A percentile compares a stretch with the other conserved stretches of the same genome.
Evolutionary conservation across 108 stramenopile species (phyloP).

Genomic region (Pseudonitzschia multiseries): DNA sequence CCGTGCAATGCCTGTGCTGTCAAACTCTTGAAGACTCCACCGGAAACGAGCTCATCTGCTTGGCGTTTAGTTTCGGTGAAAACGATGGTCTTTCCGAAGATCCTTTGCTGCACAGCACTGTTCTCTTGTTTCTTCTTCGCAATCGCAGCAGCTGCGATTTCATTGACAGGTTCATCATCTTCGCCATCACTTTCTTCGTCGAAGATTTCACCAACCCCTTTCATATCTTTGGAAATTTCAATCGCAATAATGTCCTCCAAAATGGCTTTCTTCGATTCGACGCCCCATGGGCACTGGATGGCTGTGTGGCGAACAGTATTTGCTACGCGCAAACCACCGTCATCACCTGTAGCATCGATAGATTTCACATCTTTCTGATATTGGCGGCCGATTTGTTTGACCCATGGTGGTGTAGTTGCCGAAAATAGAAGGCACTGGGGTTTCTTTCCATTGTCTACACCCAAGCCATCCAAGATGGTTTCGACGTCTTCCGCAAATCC

Average conservation of each 20-base stretch:
- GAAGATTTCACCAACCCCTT: slow-evolving; percentile 37
- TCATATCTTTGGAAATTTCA: slow-evolving; percentile 83
- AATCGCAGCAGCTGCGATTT: slow-evolving; percentile 86
- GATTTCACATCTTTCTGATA: slow-evolving; percentile 87
- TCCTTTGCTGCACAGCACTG: slow-evolving; percentile 86
- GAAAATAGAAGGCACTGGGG: slow-evolving; percentile 96
- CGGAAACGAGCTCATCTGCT: slow-evolving; percentile 90
- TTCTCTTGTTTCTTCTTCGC: slow-evolving; percentile 61
- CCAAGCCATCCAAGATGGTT: slow-evolving; percentile 82
- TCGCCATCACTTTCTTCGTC: slow-evolving; percentile 48
- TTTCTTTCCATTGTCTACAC: slow-evolving; percentile 60
- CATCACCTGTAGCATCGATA: slow-evolving; percentile 89
- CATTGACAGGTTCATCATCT: slow-evolving; percentile 70
- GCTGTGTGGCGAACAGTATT: slow-evolving; percentile 95
- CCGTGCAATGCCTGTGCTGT: slow-evolving; percentile 96
- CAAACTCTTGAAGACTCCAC: slow-evolving; percentile 84
- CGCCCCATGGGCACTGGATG: slow-evolving; percentile 90
- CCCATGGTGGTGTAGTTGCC: slow-evolving; percentile 98
- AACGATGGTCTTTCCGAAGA: slow-evolving; percentile 96
- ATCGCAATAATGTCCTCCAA: slow-evolving; percentile 92
- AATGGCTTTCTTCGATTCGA: slow-evolving; percentile 69
- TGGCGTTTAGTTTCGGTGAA: slow-evolving; percentile 96
- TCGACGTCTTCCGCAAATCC: slow-evolving; percentile 99
- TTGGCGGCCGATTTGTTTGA: slow-evolving; percentile 83
- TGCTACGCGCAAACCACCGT: slow-evolving; percentile 83